These are phyloP conservation scores for Xanthoceras sorbifolium DNA, from an alignment of 345 rosid species.

Conservation along the genomic window DNA sequence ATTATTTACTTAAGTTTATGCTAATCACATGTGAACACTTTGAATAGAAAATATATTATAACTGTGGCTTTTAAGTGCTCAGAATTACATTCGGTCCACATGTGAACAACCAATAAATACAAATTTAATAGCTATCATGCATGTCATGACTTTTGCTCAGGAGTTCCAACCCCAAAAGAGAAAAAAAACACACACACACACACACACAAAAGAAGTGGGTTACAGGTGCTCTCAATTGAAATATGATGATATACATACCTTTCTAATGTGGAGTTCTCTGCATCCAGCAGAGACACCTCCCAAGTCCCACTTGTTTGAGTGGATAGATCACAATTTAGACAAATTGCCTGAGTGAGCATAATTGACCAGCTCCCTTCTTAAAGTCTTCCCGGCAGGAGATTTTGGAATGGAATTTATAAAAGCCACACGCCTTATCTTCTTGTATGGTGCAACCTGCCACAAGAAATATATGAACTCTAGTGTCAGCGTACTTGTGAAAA, in stretches of 20 bases:
- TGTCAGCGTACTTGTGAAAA: not conserved
- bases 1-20: too few species aligned
- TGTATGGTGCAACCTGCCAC: slow-evolving; percentile 87
- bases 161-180: not conserved
- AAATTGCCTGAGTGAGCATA: slow-evolving; percentile 39
- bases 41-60: too few species aligned
- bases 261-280: not conserved
- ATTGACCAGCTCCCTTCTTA: slow-evolving; percentile 66
- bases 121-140: not conserved
- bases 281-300: not conserved
- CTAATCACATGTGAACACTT: too few species aligned
- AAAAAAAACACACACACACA: too few species aligned
- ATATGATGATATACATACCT: not conserved
- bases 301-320: too few species aligned
- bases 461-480: not conserved
- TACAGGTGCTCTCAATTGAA: not conserved
- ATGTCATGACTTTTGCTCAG: not conserved
- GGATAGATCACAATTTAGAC: slow-evolving; percentile 41
- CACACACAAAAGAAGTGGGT: too few species aligned
- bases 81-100: too few species aligned
- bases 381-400: slow-evolving; percentile 74
- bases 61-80: too few species aligned
- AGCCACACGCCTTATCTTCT: slow-evolving; percentile 81
- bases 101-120: too few species aligned
- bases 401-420: slow-evolving; percentile 73